These are phyloP conservation scores for Sphagnum contortum DNA, from an alignment of 225 moss, liverwort and hornwort species.

Conservation along the genomic window DNA sequence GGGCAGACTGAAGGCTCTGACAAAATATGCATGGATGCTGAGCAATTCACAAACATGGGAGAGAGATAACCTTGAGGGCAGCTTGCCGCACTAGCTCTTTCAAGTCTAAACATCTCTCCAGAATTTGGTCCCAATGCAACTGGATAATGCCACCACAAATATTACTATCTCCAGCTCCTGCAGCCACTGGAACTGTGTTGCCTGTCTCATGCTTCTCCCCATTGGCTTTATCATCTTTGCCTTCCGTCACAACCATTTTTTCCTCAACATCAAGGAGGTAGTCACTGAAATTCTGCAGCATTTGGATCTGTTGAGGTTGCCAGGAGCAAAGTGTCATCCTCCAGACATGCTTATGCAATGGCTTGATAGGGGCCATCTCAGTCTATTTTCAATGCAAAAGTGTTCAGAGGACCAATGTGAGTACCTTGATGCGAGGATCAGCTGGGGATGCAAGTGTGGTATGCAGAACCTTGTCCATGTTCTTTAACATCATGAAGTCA, in stretches of 20 bases:
- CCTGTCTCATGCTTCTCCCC: conserved; percentile 26
- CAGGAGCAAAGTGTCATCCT: no score
- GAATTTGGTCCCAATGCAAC: conserved; percentile 90
- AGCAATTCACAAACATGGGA: no score
- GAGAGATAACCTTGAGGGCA: conserved; percentile 57
- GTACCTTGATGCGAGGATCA: conserved; percentile 67
- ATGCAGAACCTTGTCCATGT: conserved; percentile 73
- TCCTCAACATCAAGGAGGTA: conserved; percentile 87
- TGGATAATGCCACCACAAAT: conserved; percentile 97
- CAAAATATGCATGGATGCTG: no score
- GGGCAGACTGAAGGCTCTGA: no score
- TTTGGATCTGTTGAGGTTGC: conserved; percentile 54
- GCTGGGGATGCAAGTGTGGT: conserved; percentile 55
- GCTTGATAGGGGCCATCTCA: no score
- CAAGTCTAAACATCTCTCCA: conserved; percentile 82
- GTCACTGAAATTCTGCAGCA: conserved; percentile 83
- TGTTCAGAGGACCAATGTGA: no score
- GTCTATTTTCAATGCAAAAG: no score
- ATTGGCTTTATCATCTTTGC: conserved; percentile 28
- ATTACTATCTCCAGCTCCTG: conserved; percentile 97
- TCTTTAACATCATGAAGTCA: conserved; percentile 85
- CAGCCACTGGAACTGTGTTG: conserved; percentile 82
- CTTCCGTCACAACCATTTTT: conserved; percentile 61
- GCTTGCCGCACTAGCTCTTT: conserved; percentile 70
- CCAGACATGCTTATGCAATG: no score